Base-by-base conservation (phyloP, 2,329 filamentous ascomycete genomes). In the Cladosporium sp. region DNA sequence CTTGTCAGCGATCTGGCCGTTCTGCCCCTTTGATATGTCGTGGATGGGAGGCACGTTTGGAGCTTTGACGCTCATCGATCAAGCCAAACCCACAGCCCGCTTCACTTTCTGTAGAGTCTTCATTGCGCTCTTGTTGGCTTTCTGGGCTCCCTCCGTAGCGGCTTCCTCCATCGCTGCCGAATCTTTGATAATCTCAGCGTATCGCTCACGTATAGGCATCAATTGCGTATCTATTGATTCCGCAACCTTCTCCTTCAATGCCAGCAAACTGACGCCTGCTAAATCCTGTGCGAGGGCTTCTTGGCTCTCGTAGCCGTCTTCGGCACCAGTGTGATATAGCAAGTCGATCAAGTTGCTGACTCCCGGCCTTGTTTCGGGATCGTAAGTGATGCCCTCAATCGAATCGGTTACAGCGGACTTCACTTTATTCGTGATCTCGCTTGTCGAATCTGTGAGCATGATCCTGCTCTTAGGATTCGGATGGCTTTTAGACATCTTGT, bases 401-500 rank as follows among this genome's bases (percentile, higher is more conserved):
- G 83, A 87, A 73, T 99, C 94, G 1, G 94, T 97, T 32, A 91
- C 71, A 7, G 94, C 90, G 6, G 77, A 74, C 62, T 79, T 84
- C 62, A 97, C 77, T 70, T 96, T 96, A 47, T 74, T 73, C 19
- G 75, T 73, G 60, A 97, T 92, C 3, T 80, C 76, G 0, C 81
- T 74, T 0, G 82, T 75, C 0, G 78, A 73, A 65, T 97, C 90
- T 1, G 88, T 96, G 60, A 99, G 84, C 12, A 94, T 76, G 64
- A 99, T 95, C 17, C 91, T 83, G 7, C 91, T 95, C 50, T 82
- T 83, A 2, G 82, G 79, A 64, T 89, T 83, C 0, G 80, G 69
- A 66, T 91, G 82, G 0, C 91, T 96, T 74, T 99, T 99, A 57
- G 91, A 96, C 94, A 99, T 99, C 71, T 99, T 99, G 53, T 83